Percentiles rank a stretch among this genome's conserved stretches.
phyloP scores from a whole-genome alignment of 176 grass and related monocot species.

The Pontederia paniculata region DNA sequence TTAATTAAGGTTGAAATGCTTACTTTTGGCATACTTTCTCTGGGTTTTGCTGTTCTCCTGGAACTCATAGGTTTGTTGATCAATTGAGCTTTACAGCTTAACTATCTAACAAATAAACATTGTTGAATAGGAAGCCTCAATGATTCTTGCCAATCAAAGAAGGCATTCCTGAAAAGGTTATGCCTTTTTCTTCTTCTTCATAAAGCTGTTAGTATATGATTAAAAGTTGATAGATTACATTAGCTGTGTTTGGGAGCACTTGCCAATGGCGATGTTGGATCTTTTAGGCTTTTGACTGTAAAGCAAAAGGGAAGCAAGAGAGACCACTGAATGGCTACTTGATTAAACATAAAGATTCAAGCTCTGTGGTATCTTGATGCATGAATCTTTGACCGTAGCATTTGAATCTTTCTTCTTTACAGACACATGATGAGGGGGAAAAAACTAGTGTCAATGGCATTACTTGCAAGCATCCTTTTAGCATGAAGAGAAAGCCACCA shows the following conservation, averaged over 20 bases:
- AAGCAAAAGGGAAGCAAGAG: too few species aligned
- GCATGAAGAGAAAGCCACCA: constrained; percentile 14
- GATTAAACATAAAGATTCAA: constrained; percentile 59
- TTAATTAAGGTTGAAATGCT: too few species aligned
- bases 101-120: too few species aligned
- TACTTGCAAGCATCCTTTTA: constrained; percentile 19
- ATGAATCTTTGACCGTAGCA: constrained; percentile 56
- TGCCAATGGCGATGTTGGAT: too few species aligned
- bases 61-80: too few species aligned
- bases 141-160: not conserved
- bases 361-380: constrained; percentile 18
- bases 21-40: too few species aligned
- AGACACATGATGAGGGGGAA: constrained; percentile 20
- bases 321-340: constrained; percentile 14
- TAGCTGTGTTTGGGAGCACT: too few species aligned
- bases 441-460: constrained; percentile 9
- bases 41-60: too few species aligned
- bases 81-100: too few species aligned
- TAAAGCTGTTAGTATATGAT: not conserved
- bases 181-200: not conserved
- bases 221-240: not conserved
- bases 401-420: constrained; percentile 37
- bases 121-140: too few species aligned
- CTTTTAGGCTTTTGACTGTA: too few species aligned
- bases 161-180: constrained; percentile 4